phyloP scores from a whole-genome alignment of 768 basidiomycete genomes.

The Psilocybe tampanensis region DNA sequence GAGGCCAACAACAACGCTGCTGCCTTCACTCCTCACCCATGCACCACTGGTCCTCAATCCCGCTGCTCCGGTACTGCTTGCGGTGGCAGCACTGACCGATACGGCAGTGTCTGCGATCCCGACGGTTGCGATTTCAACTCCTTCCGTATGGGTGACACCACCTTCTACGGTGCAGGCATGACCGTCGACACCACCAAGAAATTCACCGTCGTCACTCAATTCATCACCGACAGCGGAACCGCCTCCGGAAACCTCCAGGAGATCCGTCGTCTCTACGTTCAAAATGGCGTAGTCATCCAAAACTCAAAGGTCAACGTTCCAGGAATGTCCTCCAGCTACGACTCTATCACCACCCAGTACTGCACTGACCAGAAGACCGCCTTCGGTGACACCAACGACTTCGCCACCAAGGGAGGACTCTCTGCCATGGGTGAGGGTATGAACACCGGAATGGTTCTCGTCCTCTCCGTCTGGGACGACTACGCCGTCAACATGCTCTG shows the following conservation, averaged over 20 bases:
- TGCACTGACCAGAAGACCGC: slow-evolving; percentile 49
- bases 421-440: slow-evolving; percentile 35
- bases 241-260: slow-evolving; percentile 49
- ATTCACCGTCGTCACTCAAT: slow-evolving; percentile 63
- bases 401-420: slow-evolving; percentile 46
- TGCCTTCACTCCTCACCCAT: slow-evolving; percentile 56
- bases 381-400: slow-evolving; percentile 49
- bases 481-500: slow-evolving; percentile 56
- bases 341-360: slow-evolving; percentile 53
- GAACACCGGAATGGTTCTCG: slow-evolving; percentile 48
- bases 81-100: slow-evolving; percentile 36
- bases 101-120: slow-evolving; percentile 51
- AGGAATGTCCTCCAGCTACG: slow-evolving; percentile 35
- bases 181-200: slow-evolving; percentile 52
- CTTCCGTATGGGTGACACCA: slow-evolving; percentile 50
- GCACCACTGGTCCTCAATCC: slow-evolving; percentile 40
- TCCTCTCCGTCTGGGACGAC: slow-evolving; percentile 55
- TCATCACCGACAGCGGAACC: slow-evolving; percentile 49
- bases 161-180: slow-evolving; percentile 50
- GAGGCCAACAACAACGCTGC: slow-evolving; percentile 56
- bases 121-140: slow-evolving; percentile 69
- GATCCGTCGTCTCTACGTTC: slow-evolving; percentile 58
- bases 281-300: slow-evolving; percentile 51
- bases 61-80: slow-evolving; percentile 46
- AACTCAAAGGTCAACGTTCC: slow-evolving; percentile 51